A percentile compares a stretch with the other conserved stretches of the same genome.
phyloP scores from a whole-genome alignment of 1,284 basidiomycete species.

The Puccinia coronata region DNA sequence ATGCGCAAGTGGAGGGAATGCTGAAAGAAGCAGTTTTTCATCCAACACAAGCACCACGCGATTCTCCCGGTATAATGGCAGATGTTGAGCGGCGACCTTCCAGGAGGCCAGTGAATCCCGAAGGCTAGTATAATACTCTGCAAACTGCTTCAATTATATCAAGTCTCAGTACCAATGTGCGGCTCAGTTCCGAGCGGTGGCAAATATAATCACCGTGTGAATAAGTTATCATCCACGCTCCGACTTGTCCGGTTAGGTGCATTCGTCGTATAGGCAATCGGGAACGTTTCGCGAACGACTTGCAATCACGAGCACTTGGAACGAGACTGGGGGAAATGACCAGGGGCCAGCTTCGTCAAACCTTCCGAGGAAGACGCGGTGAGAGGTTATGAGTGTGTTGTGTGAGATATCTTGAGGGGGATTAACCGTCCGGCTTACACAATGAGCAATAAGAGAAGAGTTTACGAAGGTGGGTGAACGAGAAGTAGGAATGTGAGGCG shows the following conservation, averaged over 20 bases:
- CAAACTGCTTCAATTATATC: background rate
- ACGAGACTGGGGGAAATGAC: background rate
- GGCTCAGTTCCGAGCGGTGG: constrained; percentile 6
- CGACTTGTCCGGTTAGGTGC: background rate
- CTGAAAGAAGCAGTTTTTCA: constrained; percentile 1
- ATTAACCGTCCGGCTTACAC: background rate
- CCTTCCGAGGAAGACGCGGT: background rate
- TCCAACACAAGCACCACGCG: background rate
- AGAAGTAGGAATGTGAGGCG: background rate
- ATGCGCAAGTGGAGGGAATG: background rate
- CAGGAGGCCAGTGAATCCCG: constrained; percentile 5
- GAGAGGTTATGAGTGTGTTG: background rate
- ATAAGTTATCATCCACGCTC: constrained; percentile 10
- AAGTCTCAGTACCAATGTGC: background rate
- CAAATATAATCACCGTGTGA: constrained; percentile 20
- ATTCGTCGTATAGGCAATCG: background rate
- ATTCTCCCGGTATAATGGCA: constrained; percentile 5
- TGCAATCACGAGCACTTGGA: background rate
- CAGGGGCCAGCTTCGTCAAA: background rate
- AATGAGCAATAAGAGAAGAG: background rate
- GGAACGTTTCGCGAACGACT: background rate
- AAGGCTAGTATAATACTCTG: background rate
- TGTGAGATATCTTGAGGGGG: background rate
- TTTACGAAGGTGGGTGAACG: background rate
- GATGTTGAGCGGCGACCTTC: constrained; percentile 16